These are phyloP conservation scores for Acacia acuminata DNA, from an alignment of 306 rosid species.

Conservation along the genomic window DNA sequence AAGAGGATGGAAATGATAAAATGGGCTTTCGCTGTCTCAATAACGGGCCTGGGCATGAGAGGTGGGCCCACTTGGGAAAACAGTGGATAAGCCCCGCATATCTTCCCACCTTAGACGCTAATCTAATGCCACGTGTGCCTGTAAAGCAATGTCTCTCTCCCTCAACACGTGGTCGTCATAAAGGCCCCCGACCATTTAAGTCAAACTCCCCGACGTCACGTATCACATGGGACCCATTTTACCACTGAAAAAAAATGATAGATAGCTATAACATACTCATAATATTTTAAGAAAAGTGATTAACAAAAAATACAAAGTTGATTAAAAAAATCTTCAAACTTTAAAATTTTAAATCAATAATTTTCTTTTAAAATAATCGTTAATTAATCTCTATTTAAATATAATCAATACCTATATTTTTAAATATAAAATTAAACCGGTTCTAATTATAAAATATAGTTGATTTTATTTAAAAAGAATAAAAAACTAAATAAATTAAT, in stretches of 20 bases:
- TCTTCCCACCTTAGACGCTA: background rate
- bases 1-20: background rate
- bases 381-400: too few species aligned
- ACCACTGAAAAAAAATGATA: background rate
- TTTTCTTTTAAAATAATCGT: too few species aligned
- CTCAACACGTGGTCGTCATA: background rate
- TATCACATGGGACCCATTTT: background rate
- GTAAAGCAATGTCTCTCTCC: background rate
- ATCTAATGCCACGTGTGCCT: background rate
- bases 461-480: too few species aligned
- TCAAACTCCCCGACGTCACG: constrained; percentile 7
- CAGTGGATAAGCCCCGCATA: background rate
- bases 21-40: background rate
- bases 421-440: too few species aligned
- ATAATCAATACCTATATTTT: too few species aligned
- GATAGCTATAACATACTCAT: too few species aligned
- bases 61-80: background rate
- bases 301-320: too few species aligned
- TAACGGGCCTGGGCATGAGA: background rate
- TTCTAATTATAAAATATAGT: too few species aligned
- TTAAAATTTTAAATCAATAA: too few species aligned
- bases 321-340: too few species aligned
- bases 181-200: background rate
- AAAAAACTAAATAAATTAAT: too few species aligned
- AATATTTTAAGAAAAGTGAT: too few species aligned